A percentile compares a stretch with the other conserved stretches of the same genome.
phyloP scores from a whole-genome alignment of 805 yeast species.

The Crinitomyces ghanaensis region DNA sequence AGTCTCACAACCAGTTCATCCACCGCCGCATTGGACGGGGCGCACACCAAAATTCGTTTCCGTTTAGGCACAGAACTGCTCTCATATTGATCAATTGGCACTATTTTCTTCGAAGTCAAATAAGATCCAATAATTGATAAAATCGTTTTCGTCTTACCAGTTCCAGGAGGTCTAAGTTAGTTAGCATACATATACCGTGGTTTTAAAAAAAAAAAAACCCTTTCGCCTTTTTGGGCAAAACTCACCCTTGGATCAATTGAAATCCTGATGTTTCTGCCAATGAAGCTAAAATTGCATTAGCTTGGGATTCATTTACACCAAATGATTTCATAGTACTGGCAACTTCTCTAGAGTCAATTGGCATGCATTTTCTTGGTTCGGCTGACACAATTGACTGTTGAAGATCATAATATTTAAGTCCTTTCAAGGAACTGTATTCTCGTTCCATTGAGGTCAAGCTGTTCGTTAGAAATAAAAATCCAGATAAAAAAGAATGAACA shows the following conservation, averaged over 20 bases:
- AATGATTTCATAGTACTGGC: slow-evolving; percentile 36
- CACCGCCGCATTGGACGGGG: slow-evolving; percentile 98
- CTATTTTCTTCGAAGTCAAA: slow-evolving; percentile 16
- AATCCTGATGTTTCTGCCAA: slow-evolving; percentile 54
- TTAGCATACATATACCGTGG: not conserved
- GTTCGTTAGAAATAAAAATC: slow-evolving; percentile 1
- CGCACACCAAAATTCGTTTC: slow-evolving; percentile 74
- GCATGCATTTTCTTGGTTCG: slow-evolving; percentile 36
- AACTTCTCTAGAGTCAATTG: slow-evolving; percentile 29
- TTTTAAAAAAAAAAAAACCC: slow-evolving; percentile 1
- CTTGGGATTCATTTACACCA: slow-evolving; percentile 79
- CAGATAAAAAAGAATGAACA: not conserved
- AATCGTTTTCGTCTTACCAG: slow-evolving; percentile 97
- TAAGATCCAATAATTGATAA: slow-evolving; percentile 79
- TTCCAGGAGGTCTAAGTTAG: slow-evolving; percentile 71
- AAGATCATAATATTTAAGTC: slow-evolving; percentile 72
- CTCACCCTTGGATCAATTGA: slow-evolving; percentile 74
- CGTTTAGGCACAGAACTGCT: slow-evolving; percentile 17
- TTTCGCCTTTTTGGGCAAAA: not conserved
- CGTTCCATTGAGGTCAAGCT: slow-evolving; percentile 85
- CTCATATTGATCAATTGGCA: slow-evolving; percentile 1
- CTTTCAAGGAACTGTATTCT: slow-evolving; percentile 76
- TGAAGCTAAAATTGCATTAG: slow-evolving; percentile 73
- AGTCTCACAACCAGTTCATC: slow-evolving; percentile 86
- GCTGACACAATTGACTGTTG: slow-evolving; percentile 57